Conservation (phyloP, 257 asterid species). For the Avicennia marina region DNA sequence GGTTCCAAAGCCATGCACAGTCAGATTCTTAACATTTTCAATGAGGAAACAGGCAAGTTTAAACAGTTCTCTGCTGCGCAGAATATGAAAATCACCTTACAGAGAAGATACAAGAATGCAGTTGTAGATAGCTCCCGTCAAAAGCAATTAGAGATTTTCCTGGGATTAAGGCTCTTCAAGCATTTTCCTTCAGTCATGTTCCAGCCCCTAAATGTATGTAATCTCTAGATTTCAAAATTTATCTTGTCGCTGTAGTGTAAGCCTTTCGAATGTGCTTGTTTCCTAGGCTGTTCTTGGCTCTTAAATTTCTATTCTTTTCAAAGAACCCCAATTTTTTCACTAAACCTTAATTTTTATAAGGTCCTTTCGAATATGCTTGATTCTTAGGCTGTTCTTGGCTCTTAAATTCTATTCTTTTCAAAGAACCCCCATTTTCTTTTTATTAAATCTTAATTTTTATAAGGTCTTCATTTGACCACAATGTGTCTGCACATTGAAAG, state of each 20-base stretch:
- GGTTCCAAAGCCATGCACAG: conserved; percentile 99
- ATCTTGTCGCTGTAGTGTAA: conserved; percentile 8
- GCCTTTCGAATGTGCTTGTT: conserved; percentile 14
- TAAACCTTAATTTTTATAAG: too few relatives aligned
- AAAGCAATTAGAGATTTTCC: conserved; percentile 90
- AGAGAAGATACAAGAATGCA: conserved; percentile 94
- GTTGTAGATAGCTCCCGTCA: conserved; percentile 97
- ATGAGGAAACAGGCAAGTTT: conserved; percentile 88
- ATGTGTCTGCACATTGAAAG: conserved; percentile 1
- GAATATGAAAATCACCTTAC: conserved; percentile 90
- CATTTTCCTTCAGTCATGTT: conserved; percentile 81
- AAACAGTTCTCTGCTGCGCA: conserved; percentile 99
- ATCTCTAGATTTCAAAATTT: conserved; percentile 18
- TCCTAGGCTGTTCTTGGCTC: not conserved
- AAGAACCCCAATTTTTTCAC: too few relatives aligned
- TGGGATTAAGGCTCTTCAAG: conserved; percentile 89
- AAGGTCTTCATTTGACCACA: conserved; percentile 5
- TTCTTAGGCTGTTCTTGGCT: too few relatives aligned
- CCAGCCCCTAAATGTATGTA: conserved; percentile 74
- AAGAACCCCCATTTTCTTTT: not conserved
- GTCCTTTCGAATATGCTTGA: too few relatives aligned
- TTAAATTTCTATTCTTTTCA: too few relatives aligned
- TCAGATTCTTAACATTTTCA: conserved; percentile 97
- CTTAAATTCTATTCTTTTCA: too few relatives aligned
- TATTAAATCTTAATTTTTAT: not conserved